phyloP scores from a whole-genome alignment of 2,329 filamentous ascomycete species.

The Ophiostoma pallidulum region DNA sequence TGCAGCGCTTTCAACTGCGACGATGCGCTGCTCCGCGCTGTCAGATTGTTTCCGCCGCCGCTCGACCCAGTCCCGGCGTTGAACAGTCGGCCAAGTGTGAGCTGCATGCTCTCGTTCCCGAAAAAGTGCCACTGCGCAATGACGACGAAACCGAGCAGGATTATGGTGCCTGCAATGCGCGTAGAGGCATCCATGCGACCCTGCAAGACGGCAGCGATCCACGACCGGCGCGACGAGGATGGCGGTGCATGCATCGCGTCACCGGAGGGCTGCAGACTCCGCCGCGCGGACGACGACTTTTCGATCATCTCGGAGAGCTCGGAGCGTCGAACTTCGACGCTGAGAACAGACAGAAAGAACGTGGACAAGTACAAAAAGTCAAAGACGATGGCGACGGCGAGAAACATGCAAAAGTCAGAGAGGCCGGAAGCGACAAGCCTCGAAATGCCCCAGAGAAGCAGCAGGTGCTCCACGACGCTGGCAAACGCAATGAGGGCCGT shows the following conservation, averaged over 20 bases:
- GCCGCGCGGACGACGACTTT: constrained; percentile 39
- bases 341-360: constrained; percentile 70
- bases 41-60: constrained; percentile 17
- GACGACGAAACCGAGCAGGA: constrained; percentile 63
- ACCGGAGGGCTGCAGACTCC: constrained; percentile 12
- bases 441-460: constrained; percentile 57
- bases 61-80: background rate
- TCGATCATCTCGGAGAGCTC: constrained; percentile 66
- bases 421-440: constrained; percentile 54
- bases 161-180: constrained; percentile 62
- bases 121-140: constrained; percentile 73
- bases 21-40: constrained; percentile 21
- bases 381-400: constrained; percentile 63
- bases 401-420: constrained; percentile 66
- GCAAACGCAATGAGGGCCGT: constrained; percentile 61
- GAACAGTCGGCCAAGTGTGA: constrained; percentile 25
- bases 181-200: constrained; percentile 61
- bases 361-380: constrained; percentile 72
- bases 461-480: constrained; percentile 58
- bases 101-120: constrained; percentile 42
- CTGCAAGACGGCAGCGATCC: constrained; percentile 52
- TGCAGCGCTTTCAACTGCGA: constrained; percentile 53
- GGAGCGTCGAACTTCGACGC: constrained; percentile 66
- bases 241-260: background rate
- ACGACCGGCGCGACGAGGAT: constrained; percentile 35